These are phyloP conservation scores for Chenopodium album DNA, from an alignment of 148 eudicot genomes.

Conservation along the genomic window DNA sequence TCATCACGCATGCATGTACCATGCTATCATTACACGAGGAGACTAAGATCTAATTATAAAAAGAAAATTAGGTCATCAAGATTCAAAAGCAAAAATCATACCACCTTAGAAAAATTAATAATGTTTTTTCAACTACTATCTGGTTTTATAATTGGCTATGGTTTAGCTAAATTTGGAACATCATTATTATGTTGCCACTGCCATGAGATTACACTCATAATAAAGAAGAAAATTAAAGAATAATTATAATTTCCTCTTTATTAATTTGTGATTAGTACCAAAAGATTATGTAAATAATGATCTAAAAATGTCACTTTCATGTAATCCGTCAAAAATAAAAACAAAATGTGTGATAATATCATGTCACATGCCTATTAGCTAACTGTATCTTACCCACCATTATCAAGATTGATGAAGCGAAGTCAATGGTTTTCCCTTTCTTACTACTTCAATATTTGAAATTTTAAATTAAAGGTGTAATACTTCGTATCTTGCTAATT, in stretches of 20 bases:
- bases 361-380: neutral
- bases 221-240: neutral
- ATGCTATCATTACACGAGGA: neutral
- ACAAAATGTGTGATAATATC: neutral
- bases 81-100: neutral
- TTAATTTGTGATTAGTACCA: no score
- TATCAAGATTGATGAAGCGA: neutral
- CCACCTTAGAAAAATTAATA: neutral
- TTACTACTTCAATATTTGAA: neutral
- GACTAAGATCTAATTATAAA: neutral
- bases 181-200: slow-evolving; percentile 19
- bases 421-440: neutral
- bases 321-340: neutral
- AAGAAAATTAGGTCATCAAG: neutral
- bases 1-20: slow-evolving; percentile 1
- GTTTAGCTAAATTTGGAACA: slow-evolving; percentile 7
- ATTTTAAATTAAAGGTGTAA: neutral
- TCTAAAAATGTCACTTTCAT: neutral
- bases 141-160: neutral
- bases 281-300: neutral
- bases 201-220: neutral
- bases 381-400: slow-evolving; percentile 4
- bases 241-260: no score
- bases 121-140: neutral
- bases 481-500: no score